Evolutionary conservation across 2,329 filamentous ascomycete species (phyloP), one percentile per base, ranked within the genome.

Genomic region (Fusarium dlaminii): DNA sequence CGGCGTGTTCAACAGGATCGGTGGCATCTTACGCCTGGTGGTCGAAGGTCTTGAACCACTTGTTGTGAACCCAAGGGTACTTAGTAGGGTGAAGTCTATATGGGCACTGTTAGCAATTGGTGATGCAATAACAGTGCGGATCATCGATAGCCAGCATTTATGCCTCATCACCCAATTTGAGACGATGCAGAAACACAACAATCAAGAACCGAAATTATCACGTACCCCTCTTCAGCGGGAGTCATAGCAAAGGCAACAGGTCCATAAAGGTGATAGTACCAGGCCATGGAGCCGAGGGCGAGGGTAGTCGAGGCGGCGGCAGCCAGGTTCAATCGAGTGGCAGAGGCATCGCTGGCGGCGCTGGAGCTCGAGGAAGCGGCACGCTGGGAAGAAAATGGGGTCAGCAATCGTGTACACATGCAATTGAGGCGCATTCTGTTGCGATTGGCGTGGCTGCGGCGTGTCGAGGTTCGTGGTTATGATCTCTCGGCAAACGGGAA

Each of bases 181-280:
- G 45, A 59, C 30, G 52, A 55, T 39, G 10, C 32, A 34, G 64
- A 71, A 67, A 49, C 55, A 49, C 43, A 42, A 42, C 57, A 30
- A 48, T 70, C 72, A 65, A 52, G 27, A 61, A 61, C 46, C 48
- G 18, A 56, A 57, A 43, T 55, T 55, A 57, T 62, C 59, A 93
- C 96, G 92, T 89, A 99, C 96, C 96, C 96, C 91, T 99, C 96
- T 89, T 99, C 96, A 81, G 93, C 93, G 75, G 94, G 95, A 79
- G 96, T 95, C 91, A 93, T 93, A 79, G 96, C 96, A 85, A 94
- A 90, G 73, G 94, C 93, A 80, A 93, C 91, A 80, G 94, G 91
- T 81, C 95, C 96, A 86, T 97, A 98, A 79, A 97, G 92, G 86
- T 98, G 94, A 85, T 96, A 97, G 88, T 98, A 98, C 95, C 95